phyloP scores from a whole-genome alignment of 352 stramenopile species.

The Plasmopara viticola region DNA sequence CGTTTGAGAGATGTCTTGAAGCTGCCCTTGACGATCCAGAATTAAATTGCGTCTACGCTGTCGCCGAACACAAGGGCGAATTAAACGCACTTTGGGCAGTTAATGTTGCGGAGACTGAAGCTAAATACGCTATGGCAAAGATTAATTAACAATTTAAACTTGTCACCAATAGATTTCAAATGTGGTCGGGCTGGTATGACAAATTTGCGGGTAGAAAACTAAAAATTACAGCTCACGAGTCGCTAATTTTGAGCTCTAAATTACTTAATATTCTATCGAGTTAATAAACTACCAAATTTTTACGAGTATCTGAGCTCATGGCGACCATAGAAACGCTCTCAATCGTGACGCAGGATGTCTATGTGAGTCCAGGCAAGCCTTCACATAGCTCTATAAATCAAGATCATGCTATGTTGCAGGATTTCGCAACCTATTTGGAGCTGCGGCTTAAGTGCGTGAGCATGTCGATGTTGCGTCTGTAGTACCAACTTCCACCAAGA shows the following conservation, averaged over 20 bases:
- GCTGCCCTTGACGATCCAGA: too few relatives aligned
- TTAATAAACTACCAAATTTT: too few relatives aligned
- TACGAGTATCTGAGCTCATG: too few relatives aligned
- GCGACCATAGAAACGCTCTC: too few relatives aligned
- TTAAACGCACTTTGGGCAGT: constrained; percentile 3
- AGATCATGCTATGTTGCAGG: constrained; percentile 39
- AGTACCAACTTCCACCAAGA: too few relatives aligned
- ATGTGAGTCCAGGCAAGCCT: constrained; percentile 17
- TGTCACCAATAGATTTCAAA: constrained; percentile 10
- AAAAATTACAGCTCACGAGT: too few relatives aligned
- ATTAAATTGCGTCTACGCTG: constrained; percentile 14
- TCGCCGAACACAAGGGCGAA: constrained; percentile 8
- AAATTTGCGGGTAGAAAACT: background rate
- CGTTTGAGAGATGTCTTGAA: too few relatives aligned
- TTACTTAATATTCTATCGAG: too few relatives aligned
- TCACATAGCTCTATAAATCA: constrained; percentile 17
- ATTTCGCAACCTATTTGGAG: constrained; percentile 53
- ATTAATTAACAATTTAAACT: constrained; percentile 29
- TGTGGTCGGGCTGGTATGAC: constrained; percentile 19
- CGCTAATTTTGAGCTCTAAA: too few relatives aligned
- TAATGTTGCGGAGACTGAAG: constrained; percentile 24
- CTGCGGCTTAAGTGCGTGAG: constrained; percentile 36
- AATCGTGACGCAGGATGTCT: constrained; percentile 27
- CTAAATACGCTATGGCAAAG: constrained; percentile 46
- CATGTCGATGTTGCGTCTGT: constrained; percentile 39